Conservation (phyloP, 108 stramenopile genomes). For the Cylindrotheca closterium region DNA sequence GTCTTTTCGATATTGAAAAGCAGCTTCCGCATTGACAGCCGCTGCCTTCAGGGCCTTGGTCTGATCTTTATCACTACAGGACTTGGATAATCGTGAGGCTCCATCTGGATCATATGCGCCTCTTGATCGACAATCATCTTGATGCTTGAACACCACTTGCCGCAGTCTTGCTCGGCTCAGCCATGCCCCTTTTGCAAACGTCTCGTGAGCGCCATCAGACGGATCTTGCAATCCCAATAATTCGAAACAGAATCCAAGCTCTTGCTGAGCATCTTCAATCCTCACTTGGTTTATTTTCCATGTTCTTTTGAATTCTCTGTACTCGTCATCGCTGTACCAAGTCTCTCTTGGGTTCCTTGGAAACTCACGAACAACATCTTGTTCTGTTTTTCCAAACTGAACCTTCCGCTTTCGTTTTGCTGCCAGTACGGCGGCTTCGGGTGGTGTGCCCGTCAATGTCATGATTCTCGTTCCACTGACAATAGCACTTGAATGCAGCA, state of each 20-base stretch:
- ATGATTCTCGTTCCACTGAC: no score
- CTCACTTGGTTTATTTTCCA: background rate
- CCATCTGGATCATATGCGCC: conserved; percentile 8
- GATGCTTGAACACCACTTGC: background rate
- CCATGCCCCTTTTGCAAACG: background rate
- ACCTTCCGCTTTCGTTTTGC: no score
- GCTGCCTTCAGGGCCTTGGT: background rate
- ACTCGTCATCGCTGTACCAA: background rate
- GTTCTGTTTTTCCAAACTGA: background rate
- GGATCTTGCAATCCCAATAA: background rate
- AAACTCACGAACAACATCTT: background rate
- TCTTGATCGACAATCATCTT: background rate
- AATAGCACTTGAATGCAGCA: no score
- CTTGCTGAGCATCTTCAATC: background rate
- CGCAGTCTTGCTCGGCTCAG: background rate
- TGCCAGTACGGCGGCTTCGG: no score
- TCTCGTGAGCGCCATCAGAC: background rate
- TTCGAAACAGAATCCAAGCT: background rate
- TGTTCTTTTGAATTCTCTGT: background rate
- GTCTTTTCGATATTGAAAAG: background rate
- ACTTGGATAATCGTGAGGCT: background rate
- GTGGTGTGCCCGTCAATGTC: no score
- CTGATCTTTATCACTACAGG: background rate
- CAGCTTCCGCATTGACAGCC: conserved; percentile 4
- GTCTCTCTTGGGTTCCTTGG: background rate